Percentiles rank a stretch among this genome's conserved stretches.
phyloP scores from a whole-genome alignment of 148 eudicot species.

The Rheum nobile region DNA sequence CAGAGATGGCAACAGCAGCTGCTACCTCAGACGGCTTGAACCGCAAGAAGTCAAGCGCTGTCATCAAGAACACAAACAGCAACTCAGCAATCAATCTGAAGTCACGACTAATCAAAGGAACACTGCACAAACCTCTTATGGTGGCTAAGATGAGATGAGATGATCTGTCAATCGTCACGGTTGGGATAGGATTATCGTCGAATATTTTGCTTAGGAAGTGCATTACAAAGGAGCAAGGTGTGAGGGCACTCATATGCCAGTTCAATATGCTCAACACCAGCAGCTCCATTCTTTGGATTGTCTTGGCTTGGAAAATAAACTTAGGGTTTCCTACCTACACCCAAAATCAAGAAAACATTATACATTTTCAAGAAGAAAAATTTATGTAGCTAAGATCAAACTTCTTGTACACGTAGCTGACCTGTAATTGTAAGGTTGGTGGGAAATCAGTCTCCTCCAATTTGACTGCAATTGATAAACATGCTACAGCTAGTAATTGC shows the following conservation, averaged over 20 bases:
- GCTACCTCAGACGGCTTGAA: constrained; percentile 69
- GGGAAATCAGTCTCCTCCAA: constrained; percentile 58
- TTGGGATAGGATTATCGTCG: constrained; percentile 19
- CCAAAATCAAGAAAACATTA: background rate
- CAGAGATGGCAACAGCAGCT: constrained; percentile 50
- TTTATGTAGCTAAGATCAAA: too few species aligned
- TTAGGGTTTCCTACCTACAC: constrained; percentile 61
- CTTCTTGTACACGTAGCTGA: constrained; percentile 4
- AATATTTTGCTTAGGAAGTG: constrained; percentile 30
- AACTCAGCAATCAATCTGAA: background rate
- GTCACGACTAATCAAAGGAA: background rate
- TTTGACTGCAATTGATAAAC: constrained; percentile 78
- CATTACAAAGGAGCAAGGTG: constrained; percentile 67
- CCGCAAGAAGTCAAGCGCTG: constrained; percentile 71
- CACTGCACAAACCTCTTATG: constrained; percentile 34
- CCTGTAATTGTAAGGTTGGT: constrained; percentile 51
- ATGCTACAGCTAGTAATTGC: constrained; percentile 72
- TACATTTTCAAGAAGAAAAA: background rate
- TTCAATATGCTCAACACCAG: constrained; percentile 52
- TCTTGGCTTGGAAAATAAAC: constrained; percentile 62
- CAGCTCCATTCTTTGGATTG: constrained; percentile 79
- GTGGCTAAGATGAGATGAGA: constrained; percentile 47
- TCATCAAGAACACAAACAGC: constrained; percentile 29
- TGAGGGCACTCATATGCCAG: constrained; percentile 62
- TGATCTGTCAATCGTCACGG: constrained; percentile 31